Evolutionary conservation across 1,284 basidiomycete species (phyloP).

Genomic region (Sutorius eximius): DNA sequence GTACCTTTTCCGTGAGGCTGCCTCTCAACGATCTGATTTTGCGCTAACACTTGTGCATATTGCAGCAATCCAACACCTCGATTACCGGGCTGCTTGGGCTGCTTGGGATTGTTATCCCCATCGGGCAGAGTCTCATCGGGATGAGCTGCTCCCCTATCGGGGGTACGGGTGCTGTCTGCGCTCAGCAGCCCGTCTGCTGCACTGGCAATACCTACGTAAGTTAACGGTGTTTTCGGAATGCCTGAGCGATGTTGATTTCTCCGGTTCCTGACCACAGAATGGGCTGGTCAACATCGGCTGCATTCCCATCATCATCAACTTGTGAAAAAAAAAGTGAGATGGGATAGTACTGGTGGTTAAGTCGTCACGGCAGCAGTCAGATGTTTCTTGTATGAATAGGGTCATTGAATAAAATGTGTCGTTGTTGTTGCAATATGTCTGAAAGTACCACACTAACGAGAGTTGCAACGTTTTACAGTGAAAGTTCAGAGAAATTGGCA

Average conservation of each 20-base stretch:
- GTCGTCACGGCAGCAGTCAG: background rate
- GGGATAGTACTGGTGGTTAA: no score
- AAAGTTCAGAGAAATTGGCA: no score
- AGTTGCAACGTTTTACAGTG: no score
- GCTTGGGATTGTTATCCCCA: background rate
- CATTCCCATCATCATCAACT: slow-evolving; percentile 1
- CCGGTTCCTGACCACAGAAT: background rate
- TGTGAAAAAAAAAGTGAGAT: background rate
- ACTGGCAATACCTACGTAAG: slow-evolving; percentile 4
- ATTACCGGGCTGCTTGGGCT: background rate
- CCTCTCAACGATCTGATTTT: no score
- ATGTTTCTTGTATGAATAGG: no score
- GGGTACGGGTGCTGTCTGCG: background rate
- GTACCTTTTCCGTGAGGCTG: background rate
- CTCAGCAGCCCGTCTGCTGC: slow-evolving; percentile 19
- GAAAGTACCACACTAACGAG: no score
- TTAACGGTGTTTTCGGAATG: background rate
- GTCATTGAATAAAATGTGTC: no score
- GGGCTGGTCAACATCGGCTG: slow-evolving; percentile 17
- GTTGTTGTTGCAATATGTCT: no score
- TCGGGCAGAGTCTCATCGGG: background rate
- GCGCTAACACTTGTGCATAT: background rate
- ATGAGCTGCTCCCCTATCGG: slow-evolving; percentile 4
- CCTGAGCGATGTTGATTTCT: background rate
- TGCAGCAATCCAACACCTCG: background rate